These are phyloP conservation scores for Oryza coarctata DNA, from an alignment of 176 grass and related monocot genomes.

Conservation along the genomic window DNA sequence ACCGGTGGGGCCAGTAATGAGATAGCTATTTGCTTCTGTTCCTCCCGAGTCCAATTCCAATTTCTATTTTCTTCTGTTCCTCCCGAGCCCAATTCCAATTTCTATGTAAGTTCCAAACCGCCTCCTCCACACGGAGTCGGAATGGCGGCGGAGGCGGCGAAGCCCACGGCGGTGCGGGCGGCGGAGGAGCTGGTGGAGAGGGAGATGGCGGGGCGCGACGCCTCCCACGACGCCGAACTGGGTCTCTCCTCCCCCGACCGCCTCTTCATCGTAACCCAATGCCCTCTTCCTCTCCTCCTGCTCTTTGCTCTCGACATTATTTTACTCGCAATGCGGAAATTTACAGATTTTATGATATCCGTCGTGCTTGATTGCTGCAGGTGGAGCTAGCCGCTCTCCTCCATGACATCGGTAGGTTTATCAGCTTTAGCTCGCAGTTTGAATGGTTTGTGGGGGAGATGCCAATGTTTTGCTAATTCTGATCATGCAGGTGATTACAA, in stretches of 20 bases:
- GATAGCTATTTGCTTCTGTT: too few species aligned
- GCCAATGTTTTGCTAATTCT: background rate
- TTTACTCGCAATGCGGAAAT: background rate
- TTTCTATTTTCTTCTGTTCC: too few species aligned
- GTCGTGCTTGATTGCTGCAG: conserved; percentile 36
- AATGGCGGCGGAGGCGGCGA: conserved; percentile 35
- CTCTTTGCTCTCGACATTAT: background rate
- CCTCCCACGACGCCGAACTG: conserved; percentile 87
- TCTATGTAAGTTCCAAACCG: too few species aligned
- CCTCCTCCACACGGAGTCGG: background rate
- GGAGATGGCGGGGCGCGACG: conserved; percentile 74
- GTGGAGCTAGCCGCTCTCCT: conserved; percentile 88
- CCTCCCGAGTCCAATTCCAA: too few species aligned
- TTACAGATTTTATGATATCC: background rate
- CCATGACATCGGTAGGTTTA: conserved; percentile 92
- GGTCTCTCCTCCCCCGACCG: conserved; percentile 53
- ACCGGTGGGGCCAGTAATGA: too few species aligned
- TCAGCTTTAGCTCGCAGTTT: too few species aligned
- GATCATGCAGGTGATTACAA: conserved; percentile 82
- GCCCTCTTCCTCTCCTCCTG: background rate
- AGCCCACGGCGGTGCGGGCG: conserved; percentile 39
- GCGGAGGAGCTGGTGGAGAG: conserved; percentile 75
- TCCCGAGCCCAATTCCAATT: too few species aligned
- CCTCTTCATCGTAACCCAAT: conserved; percentile 53
- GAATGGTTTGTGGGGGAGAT: too few species aligned